Base-by-base conservation (phyloP, 768 basidiomycete species). In the Russula virescens region DNA sequence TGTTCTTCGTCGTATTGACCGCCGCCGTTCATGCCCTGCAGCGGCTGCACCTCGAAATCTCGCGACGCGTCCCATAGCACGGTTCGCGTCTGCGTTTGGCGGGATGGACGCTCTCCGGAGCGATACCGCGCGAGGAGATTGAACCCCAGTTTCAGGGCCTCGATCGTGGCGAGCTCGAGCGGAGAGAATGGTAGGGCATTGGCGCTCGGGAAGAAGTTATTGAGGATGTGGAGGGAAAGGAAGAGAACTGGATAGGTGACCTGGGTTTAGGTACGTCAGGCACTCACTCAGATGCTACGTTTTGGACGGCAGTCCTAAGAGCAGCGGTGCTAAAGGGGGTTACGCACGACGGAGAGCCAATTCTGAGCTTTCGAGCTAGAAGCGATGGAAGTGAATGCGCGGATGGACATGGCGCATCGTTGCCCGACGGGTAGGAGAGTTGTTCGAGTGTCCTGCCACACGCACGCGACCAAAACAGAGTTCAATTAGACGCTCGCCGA, bases 101-200 rank as follows among this genome's bases (percentile, higher is more conserved):
- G 38, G 14, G 40, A n/a, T 25, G n/a, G 21, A 14, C 21, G 19
- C 23, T 50, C 55, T 5, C 23, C 13, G 21, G 55, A 54, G 38
- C 46, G 40, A 52, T 61, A 55, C 45, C 34, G 55, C 14, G 52
- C 38, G 60, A 58, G 10, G 31, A 55, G 5, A 35, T 56, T 61
- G 46, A 26, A 46, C 7, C 47, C 47, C 6, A 67, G 53, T 46
- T 67, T 67, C 45, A 67, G 53, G 28, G 56, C 55, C 52, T 67
- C 66, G n/a, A 67, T 18, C 21, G 61, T 11, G 34, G 60, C 63
- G 16, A 66, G 51, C 23, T 65, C 66, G 2, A 19, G 40, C 5
- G 66, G 18, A 4, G 56, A 65, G 31, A 35, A 2, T 1, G 54
- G n/a, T 21, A 52, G 13, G 13, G n/a, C 51, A 52, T 57, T 38